A percentile compares a stretch with the other conserved stretches of the same genome.
Evolutionary conservation across 495 filamentous ascomycete species (phyloP).

Genomic region (Penicillium bovifimosum): DNA sequence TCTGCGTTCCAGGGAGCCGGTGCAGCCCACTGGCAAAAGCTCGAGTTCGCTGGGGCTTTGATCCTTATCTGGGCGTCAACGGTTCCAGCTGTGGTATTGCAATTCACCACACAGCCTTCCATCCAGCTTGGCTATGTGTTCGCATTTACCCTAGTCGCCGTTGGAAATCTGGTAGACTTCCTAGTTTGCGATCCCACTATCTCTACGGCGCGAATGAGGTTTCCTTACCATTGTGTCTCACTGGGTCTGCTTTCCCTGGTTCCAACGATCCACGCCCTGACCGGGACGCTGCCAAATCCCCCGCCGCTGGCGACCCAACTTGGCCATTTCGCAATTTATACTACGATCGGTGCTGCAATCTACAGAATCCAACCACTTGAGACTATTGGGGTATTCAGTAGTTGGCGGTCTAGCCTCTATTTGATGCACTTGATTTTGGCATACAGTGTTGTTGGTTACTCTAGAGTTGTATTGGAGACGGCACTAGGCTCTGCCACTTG

Average conservation of each 20-base stretch:
- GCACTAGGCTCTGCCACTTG: not conserved
- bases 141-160: not conserved
- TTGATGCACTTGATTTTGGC: constrained; percentile 2
- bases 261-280: constrained; percentile 2
- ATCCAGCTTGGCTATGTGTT: constrained; percentile 4
- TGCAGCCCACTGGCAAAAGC: constrained; percentile 2
- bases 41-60: constrained; percentile 4
- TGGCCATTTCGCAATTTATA: not conserved
- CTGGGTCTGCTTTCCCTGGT: constrained; percentile 2
- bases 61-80: constrained; percentile 1
- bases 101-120: not conserved
- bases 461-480: not conserved
- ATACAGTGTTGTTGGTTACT: not conserved
- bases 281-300: not conserved
- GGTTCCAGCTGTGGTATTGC: not conserved
- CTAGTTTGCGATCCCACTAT: not conserved
- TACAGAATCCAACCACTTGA: not conserved
- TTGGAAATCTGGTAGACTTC: constrained; percentile 3
- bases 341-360: not conserved
- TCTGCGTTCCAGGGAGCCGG: not conserved
- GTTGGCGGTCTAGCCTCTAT: constrained; percentile 1
- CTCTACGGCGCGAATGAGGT: not conserved
- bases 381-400: not conserved
- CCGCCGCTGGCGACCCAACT: not conserved
- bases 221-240: constrained; percentile 3